phyloP scores from a whole-genome alignment of 345 rosid species.

The Gossypium longicalyx region DNA sequence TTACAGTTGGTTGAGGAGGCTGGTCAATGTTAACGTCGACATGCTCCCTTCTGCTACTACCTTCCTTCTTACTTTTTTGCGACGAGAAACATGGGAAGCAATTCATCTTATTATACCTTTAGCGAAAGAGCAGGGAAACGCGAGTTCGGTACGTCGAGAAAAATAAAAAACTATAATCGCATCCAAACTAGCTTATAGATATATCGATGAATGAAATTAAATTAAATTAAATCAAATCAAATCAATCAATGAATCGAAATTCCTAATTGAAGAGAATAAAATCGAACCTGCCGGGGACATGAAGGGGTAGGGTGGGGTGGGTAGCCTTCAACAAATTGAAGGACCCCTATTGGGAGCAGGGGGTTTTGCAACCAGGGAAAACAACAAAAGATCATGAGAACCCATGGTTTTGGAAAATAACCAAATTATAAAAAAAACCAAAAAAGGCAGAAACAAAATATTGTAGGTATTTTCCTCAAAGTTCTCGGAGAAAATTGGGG shows the following conservation, averaged over 20 bases:
- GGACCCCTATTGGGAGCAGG: not conserved
- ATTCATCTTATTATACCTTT: conserved; percentile 37
- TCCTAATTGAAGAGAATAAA: not conserved
- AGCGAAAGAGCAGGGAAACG: not conserved
- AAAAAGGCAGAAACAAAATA: not conserved
- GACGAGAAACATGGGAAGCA: conserved; percentile 75
- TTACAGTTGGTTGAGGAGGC: not conserved
- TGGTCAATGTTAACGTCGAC: not conserved
- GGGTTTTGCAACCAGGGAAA: not conserved
- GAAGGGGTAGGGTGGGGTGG: not conserved
- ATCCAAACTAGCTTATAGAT: not conserved
- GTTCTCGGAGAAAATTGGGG: conserved; percentile 28
- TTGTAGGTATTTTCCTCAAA: not conserved
- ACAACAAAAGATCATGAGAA: conserved; percentile 8
- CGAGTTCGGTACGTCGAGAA: not conserved
- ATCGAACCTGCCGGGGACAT: not conserved
- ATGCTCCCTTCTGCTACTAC: not conserved
- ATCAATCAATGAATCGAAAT: not conserved
- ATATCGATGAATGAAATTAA: too few relatives aligned
- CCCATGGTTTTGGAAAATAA: conserved; percentile 5
- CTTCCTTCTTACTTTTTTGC: conserved; percentile 32
- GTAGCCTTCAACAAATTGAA: conserved; percentile 41
- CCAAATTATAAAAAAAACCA: not conserved
- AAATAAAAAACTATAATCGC: not conserved
- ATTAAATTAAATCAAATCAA: not conserved